Evolutionary conservation across 306 rosid species (phyloP).

Genomic region (Cicer judaicum): DNA sequence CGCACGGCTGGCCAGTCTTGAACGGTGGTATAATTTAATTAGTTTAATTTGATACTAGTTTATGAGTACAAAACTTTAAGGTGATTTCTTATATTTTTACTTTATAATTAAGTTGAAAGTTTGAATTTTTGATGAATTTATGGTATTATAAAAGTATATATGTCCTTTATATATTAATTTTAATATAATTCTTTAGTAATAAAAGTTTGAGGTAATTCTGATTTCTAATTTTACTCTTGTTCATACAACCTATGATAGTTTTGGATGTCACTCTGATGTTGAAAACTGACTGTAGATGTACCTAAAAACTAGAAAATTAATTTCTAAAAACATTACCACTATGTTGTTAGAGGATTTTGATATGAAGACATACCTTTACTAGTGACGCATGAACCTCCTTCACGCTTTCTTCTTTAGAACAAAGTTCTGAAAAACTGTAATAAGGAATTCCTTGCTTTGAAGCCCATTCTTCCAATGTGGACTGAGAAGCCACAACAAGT

Average conservation of each 20-base stretch:
- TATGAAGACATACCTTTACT: constrained; percentile 58
- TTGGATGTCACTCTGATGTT: neutral
- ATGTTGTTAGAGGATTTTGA: constrained; percentile 31
- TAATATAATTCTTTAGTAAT: too few relatives aligned
- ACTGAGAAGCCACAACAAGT: constrained; percentile 77
- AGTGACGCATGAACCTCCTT: constrained; percentile 76
- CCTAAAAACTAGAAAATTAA: constrained; percentile 6
- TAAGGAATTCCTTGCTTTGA: constrained; percentile 66
- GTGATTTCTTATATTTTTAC: too few relatives aligned
- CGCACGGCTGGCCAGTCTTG: too few relatives aligned
- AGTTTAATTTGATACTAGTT: too few relatives aligned
- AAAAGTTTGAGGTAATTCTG: neutral
- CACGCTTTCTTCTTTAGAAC: constrained; percentile 68
- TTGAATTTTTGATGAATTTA: too few relatives aligned
- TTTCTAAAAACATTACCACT: neutral
- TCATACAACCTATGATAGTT: neutral
- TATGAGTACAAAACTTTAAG: too few relatives aligned
- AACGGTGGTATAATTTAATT: too few relatives aligned
- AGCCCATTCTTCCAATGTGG: constrained; percentile 81
- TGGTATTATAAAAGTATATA: too few relatives aligned
- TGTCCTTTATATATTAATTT: too few relatives aligned
- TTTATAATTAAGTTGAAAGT: too few relatives aligned
- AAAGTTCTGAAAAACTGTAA: constrained; percentile 65
- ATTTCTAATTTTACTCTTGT: constrained; percentile 12
- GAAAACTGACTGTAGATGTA: neutral